Evolutionary conservation across 192 early-diverging fungal species (phyloP).

Genomic region (Podila horticola): DNA sequence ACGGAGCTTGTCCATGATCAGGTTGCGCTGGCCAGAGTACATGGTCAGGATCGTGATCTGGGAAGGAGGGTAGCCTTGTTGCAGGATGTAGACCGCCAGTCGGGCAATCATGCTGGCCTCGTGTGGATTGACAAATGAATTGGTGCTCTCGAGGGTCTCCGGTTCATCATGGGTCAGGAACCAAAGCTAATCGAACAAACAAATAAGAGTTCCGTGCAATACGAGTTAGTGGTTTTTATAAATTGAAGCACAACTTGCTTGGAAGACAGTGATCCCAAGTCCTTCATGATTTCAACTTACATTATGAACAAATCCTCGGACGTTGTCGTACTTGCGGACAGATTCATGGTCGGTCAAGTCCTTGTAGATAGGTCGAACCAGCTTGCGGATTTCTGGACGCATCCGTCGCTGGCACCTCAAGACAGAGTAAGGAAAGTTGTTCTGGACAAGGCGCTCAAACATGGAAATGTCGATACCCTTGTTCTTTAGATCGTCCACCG

Average conservation of each 20-base stretch:
- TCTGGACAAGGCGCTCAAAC: conserved; percentile 62
- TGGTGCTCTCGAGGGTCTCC: conserved; percentile 26
- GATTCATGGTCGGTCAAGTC: conserved; percentile 55
- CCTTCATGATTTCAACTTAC: conserved; percentile 12
- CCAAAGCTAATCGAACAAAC: conserved; percentile 25
- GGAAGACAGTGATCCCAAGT: neutral
- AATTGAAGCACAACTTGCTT: neutral
- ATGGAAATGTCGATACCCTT: conserved; percentile 58
- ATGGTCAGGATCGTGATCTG: conserved; percentile 62
- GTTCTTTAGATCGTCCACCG: conserved; percentile 56
- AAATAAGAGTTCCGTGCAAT: neutral
- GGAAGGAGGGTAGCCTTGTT: conserved; percentile 41
- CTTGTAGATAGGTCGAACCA: conserved; percentile 62
- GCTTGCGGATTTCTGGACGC: conserved; percentile 61
- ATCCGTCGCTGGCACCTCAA: conserved; percentile 65
- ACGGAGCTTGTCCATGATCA: conserved; percentile 47
- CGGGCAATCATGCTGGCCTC: conserved; percentile 28
- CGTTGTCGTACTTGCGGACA: conserved; percentile 44
- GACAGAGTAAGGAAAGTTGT: conserved; percentile 53
- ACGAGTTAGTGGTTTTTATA: neutral
- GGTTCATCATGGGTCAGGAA: conserved; percentile 59
- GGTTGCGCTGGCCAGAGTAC: conserved; percentile 62
- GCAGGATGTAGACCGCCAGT: conserved; percentile 42
- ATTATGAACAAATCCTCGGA: conserved; percentile 60
- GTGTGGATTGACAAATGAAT: conserved; percentile 39